These are phyloP conservation scores for Exophiala lecanii-corni DNA, from an alignment of 2,329 filamentous ascomycete genomes.

Conservation along the genomic window DNA sequence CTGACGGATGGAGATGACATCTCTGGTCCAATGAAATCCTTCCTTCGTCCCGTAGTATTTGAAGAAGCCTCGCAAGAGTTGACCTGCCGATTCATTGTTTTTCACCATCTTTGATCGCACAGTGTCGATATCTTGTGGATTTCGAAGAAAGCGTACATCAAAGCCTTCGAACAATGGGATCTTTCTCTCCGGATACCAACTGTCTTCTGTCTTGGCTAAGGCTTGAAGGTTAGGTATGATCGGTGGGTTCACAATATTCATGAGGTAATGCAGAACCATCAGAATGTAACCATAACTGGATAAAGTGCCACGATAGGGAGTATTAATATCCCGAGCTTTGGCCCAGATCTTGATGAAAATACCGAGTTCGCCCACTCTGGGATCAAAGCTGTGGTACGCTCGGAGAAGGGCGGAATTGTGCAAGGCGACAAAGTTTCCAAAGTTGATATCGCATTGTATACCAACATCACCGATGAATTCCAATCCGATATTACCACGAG, in stretches of 20 bases:
- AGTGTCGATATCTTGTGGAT: conserved; percentile 63
- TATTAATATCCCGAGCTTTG: conserved; percentile 79
- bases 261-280: conserved; percentile 86
- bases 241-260: conserved; percentile 74
- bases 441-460: conserved; percentile 91
- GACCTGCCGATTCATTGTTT: conserved; percentile 66
- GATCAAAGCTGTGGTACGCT: conserved; percentile 76
- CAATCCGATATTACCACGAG: conserved; percentile 55
- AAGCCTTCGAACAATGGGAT: conserved; percentile 55
- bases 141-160: conserved; percentile 71
- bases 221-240: conserved; percentile 70
- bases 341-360: conserved; percentile 90
- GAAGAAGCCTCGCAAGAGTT: conserved; percentile 77
- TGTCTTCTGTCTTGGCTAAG: conserved; percentile 26
- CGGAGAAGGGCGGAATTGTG: conserved; percentile 79
- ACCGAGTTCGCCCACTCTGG: conserved; percentile 70
- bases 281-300: conserved; percentile 88
- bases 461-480: conserved; percentile 75
- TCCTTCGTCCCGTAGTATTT: conserved; percentile 64
- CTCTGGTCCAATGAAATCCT: conserved; percentile 73
- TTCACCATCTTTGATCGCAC: conserved; percentile 57
- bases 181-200: conserved; percentile 42
- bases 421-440: conserved; percentile 74
- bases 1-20: conserved; percentile 73
- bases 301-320: conserved; percentile 76